Conservation (phyloP, 2,329 filamentous ascomycete species). For the Penicillium sp. region DNA sequence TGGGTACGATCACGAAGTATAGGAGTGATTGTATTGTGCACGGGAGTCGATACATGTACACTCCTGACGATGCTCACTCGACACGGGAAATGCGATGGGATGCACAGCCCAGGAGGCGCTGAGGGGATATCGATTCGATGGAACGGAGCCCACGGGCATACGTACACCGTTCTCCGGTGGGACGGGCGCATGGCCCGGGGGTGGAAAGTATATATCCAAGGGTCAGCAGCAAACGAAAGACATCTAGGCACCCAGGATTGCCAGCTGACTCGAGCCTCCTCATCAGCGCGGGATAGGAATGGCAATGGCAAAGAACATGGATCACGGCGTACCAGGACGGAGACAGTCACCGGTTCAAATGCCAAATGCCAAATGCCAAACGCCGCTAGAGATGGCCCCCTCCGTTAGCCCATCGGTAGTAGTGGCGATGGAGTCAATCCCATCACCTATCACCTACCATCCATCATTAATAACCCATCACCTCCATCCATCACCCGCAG, state of each 20-base stretch:
- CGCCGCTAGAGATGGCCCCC: constrained; percentile 2
- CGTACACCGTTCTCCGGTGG: constrained; percentile 2
- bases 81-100: not conserved
- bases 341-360: not conserved
- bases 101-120: not conserved
- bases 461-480: constrained; percentile 8
- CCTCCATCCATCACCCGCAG: constrained; percentile 8
- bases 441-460: constrained; percentile 3
- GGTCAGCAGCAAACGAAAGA: not conserved
- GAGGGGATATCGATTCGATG: not conserved
- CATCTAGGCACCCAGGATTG: not conserved
- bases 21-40: not conserved
- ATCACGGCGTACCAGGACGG: not conserved
- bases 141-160: not conserved
- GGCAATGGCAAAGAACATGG: not conserved
- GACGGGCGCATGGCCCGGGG: not conserved
- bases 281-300: not conserved
- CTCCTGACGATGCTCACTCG: not conserved
- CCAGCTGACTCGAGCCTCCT: constrained; percentile 4
- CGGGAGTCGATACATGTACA: not conserved
- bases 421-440: constrained; percentile 3
- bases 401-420: not conserved
- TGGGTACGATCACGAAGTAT: constrained; percentile 4
- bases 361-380: too few relatives aligned
- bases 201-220: not conserved